These are phyloP conservation scores for Euphorbia schlechtendalii DNA, from an alignment of 441 rosid species.

Conservation along the genomic window DNA sequence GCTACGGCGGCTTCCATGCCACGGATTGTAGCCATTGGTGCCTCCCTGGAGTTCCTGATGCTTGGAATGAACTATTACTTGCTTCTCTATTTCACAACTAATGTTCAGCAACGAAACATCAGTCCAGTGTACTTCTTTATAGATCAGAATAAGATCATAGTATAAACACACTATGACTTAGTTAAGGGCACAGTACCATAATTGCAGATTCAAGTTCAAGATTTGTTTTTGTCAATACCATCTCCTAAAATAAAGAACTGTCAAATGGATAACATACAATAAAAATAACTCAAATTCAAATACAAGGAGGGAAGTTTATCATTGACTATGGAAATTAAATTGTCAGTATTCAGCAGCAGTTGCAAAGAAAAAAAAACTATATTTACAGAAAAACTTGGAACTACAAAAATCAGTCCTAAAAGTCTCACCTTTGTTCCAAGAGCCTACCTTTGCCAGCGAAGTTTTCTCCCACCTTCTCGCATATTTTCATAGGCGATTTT, in stretches of 20 bases:
- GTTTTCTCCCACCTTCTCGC: slow-evolving; percentile 72
- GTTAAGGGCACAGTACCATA: no score
- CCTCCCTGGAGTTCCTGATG: slow-evolving; percentile 20
- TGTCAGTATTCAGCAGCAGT: slow-evolving; percentile 8
- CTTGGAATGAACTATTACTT: slow-evolving; percentile 16
- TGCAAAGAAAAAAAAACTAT: neutral
- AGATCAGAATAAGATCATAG: neutral
- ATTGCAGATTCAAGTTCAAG: no score
- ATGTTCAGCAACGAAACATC: neutral
- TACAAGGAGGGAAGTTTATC: neutral
- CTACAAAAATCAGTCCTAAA: slow-evolving; percentile 20
- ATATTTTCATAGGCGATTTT: slow-evolving; percentile 68
- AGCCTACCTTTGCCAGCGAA: slow-evolving; percentile 52
- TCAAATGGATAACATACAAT: slow-evolving; percentile 1
- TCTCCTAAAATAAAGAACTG: neutral
- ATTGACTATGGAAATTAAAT: slow-evolving; percentile 13
- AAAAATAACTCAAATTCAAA: slow-evolving; percentile 14
- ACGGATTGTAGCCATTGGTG: slow-evolving; percentile 21
- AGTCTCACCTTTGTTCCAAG: slow-evolving; percentile 22
- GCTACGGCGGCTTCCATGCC: slow-evolving; percentile 1
- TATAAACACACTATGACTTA: no score
- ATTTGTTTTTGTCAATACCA: neutral
- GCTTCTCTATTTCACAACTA: slow-evolving; percentile 7
- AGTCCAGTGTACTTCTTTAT: neutral
- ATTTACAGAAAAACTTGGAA: slow-evolving; percentile 11